Percentiles rank a stretch among this genome's conserved stretches.
phyloP scores from a whole-genome alignment of 345 rosid species.

The Euphorbia pulcherrima region DNA sequence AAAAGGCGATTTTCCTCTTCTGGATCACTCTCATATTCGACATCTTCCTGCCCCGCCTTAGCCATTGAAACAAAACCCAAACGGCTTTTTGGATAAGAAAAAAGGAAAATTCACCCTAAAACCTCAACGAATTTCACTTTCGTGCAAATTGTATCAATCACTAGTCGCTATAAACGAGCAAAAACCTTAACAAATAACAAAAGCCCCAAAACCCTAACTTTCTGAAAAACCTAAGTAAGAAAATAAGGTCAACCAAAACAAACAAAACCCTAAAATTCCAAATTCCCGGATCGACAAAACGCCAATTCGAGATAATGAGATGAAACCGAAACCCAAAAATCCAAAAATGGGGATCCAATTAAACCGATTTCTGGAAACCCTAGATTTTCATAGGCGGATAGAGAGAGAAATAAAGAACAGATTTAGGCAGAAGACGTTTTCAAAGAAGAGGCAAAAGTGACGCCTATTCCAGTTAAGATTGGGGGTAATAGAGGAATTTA shows the following conservation, averaged over 20 bases:
- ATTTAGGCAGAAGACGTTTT: background rate
- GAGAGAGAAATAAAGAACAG: background rate
- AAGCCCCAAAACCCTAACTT: background rate
- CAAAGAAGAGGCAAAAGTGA: background rate
- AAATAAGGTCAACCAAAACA: slow-evolving; percentile 1
- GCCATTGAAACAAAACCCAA: slow-evolving; percentile 39
- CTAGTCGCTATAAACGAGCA: background rate
- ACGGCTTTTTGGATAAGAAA: background rate
- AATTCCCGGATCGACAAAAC: background rate
- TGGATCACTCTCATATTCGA: slow-evolving; percentile 82
- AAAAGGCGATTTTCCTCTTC: slow-evolving; percentile 70
- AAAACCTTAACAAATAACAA: background rate
- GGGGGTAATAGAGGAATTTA: background rate
- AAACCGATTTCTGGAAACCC: slow-evolving; percentile 15
- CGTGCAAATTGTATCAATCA: no score
- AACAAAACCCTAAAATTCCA: background rate
- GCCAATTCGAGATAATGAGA: background rate
- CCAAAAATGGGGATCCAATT: slow-evolving; percentile 8
- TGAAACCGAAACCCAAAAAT: slow-evolving; percentile 8
- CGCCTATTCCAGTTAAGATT: background rate
- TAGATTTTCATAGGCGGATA: slow-evolving; percentile 7
- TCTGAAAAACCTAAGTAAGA: background rate
- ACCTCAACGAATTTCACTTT: background rate
- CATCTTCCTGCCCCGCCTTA: slow-evolving; percentile 42
- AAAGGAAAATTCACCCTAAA: background rate